phyloP scores from a whole-genome alignment of 208 protist species.

The Acanthamoeba sp. region DNA sequence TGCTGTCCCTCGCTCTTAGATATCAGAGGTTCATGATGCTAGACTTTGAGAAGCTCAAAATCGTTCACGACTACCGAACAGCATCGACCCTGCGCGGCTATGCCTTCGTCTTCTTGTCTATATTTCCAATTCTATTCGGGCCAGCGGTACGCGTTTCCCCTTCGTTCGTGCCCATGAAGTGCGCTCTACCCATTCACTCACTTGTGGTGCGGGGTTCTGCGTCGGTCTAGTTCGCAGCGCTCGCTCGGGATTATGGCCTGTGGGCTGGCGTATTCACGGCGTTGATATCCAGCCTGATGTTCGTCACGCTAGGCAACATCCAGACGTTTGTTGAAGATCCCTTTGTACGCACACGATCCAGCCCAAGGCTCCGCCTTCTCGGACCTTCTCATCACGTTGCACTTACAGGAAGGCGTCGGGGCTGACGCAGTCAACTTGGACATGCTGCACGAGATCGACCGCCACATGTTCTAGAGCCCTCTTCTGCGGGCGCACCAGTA shows the following conservation, averaged over 20 bases:
- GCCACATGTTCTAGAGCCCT: conserved; percentile 5
- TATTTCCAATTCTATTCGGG: conserved; percentile 41
- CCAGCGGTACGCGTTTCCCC: background rate
- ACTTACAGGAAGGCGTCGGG: background rate
- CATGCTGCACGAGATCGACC: conserved; percentile 37
- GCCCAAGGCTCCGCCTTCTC: background rate
- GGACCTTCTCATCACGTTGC: background rate
- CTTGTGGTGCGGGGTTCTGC: too few species aligned
- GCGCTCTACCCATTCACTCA: background rate
- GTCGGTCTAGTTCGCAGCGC: background rate
- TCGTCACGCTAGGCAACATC: conserved; percentile 27
- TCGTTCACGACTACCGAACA: conserved; percentile 57
- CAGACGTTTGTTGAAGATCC: conserved; percentile 60
- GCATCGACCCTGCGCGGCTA: conserved; percentile 34
- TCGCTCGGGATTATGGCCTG: background rate
- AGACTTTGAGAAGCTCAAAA: conserved; percentile 58
- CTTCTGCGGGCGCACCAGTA: too few species aligned
- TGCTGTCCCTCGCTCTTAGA: background rate
- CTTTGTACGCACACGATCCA: background rate
- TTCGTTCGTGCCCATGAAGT: background rate
- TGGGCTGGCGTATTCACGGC: conserved; percentile 54
- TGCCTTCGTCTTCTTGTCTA: conserved; percentile 46
- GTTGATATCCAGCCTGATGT: conserved; percentile 57
- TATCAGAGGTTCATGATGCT: conserved; percentile 70
- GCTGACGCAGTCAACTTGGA: conserved; percentile 9